Conservation (phyloP, 2,329 filamentous ascomycete genomes). For the Cryoendolithus antarcticus region DNA sequence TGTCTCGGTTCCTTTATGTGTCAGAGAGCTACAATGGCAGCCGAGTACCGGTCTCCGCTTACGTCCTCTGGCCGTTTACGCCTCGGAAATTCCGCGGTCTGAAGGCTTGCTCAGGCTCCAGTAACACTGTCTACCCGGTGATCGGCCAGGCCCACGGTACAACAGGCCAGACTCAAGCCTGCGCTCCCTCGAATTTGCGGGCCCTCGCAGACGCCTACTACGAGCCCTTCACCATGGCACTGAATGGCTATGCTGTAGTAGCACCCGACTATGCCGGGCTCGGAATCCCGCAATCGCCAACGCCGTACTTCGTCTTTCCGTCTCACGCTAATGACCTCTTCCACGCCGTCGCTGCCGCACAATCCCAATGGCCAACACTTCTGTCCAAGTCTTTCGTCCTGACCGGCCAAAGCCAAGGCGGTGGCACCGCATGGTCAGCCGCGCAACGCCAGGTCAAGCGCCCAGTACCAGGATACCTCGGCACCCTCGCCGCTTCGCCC, state of each 20-base stretch:
- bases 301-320: slow-evolving; percentile 28
- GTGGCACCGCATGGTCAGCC: slow-evolving; percentile 31
- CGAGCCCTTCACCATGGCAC: slow-evolving; percentile 18
- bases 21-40: slow-evolving; percentile 35
- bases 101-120: slow-evolving; percentile 2
- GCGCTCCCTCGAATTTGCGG: slow-evolving; percentile 17
- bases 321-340: slow-evolving; percentile 32
- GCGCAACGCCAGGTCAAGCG: slow-evolving; percentile 17
- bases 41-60: slow-evolving; percentile 35
- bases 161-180: slow-evolving; percentile 11
- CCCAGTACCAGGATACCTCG: slow-evolving; percentile 26
- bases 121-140: slow-evolving; percentile 9
- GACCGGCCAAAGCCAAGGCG: slow-evolving; percentile 38
- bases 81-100: slow-evolving; percentile 8
- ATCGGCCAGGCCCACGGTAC: slow-evolving; percentile 15
- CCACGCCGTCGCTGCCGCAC: slow-evolving; percentile 32
- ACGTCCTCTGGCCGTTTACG: slow-evolving; percentile 36
- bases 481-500: slow-evolving; percentile 22
- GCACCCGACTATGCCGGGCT: slow-evolving; percentile 18
- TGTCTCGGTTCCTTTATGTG: slow-evolving; percentile 40
- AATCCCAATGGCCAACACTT: slow-evolving; percentile 27
- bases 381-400: slow-evolving; percentile 30
- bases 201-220: slow-evolving; percentile 18
- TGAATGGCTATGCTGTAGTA: slow-evolving; percentile 20
- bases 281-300: slow-evolving; percentile 9